phyloP scores from a whole-genome alignment of 164 flowering plant genomes.

The Magnolia officinalis region DNA sequence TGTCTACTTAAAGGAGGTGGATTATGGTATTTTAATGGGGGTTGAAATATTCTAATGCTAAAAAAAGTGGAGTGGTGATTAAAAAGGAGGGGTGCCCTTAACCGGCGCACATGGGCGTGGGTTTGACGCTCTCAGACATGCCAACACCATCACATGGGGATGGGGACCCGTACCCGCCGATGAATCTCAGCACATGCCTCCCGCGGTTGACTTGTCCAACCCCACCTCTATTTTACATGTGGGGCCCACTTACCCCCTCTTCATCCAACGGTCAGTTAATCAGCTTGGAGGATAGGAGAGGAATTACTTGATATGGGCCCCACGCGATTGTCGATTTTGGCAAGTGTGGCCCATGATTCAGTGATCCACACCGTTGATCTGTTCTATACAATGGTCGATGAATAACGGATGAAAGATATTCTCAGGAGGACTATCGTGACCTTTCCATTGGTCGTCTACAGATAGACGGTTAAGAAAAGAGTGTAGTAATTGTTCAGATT shows the following conservation, averaged over 20 bases:
- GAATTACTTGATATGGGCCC: background rate
- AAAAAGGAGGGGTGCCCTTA: background rate
- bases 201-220: background rate
- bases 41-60: background rate
- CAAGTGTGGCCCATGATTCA: background rate
- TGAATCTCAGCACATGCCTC: conserved; percentile 3
- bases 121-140: background rate
- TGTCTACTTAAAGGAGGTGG: background rate
- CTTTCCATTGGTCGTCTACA: background rate
- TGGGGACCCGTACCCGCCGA: background rate
- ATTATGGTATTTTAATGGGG: background rate
- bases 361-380: background rate
- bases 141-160: background rate
- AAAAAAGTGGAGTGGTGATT: background rate
- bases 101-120: conserved; percentile 2
- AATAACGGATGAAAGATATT: too few species aligned
- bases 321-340: background rate
- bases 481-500: background rate
- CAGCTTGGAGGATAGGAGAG: too few species aligned
- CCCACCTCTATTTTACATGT: background rate
- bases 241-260: background rate
- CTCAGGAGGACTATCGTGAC: too few species aligned
- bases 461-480: background rate
- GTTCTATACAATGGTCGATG: too few species aligned
- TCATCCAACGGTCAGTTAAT: background rate